Evolutionary conservation across 2,329 filamentous ascomycete genomes (phyloP).

Genomic region (Domatiomyces catenatus): DNA sequence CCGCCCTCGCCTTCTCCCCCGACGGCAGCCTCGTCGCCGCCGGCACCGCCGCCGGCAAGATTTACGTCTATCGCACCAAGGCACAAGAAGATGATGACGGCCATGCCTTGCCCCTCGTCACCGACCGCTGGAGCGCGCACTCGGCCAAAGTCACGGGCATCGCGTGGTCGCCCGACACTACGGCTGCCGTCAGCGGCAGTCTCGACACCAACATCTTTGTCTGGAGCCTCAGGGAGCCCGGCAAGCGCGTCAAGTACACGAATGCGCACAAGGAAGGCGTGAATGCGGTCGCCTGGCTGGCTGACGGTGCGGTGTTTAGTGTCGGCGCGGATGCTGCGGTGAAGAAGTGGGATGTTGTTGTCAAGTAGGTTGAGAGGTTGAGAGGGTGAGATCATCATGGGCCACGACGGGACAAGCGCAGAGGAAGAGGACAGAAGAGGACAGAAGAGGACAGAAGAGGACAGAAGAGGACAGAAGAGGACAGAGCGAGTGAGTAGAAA

Average conservation of each 20-base stretch:
- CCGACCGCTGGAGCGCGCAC: conserved; percentile 59
- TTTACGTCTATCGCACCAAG: conserved; percentile 57
- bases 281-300: conserved; percentile 69
- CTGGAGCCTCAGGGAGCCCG: conserved; percentile 75
- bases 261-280: conserved; percentile 97
- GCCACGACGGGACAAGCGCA: too few relatives aligned
- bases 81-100: neutral
- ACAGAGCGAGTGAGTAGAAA: too few relatives aligned
- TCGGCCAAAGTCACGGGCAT: conserved; percentile 52
- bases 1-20: conserved; percentile 67
- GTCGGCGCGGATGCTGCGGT: conserved; percentile 76
- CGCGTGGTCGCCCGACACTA: conserved; percentile 63
- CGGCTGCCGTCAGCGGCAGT: conserved; percentile 67
- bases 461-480: too few relatives aligned
- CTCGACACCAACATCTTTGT: conserved; percentile 86
- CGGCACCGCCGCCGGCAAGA: conserved; percentile 73
- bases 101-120: conserved; percentile 51
- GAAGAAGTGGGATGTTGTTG: conserved; percentile 62
- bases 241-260: conserved; percentile 63
- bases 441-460: too few relatives aligned
- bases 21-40: conserved; percentile 65
- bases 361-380: neutral
- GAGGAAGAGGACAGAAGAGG: too few relatives aligned
- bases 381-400: too few relatives aligned
- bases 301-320: conserved; percentile 55